Evolutionary conservation across 176 grass and related monocot genomes (phyloP), one percentile per base, ranked within the genome.

Genomic region (Lolium perenne): DNA sequence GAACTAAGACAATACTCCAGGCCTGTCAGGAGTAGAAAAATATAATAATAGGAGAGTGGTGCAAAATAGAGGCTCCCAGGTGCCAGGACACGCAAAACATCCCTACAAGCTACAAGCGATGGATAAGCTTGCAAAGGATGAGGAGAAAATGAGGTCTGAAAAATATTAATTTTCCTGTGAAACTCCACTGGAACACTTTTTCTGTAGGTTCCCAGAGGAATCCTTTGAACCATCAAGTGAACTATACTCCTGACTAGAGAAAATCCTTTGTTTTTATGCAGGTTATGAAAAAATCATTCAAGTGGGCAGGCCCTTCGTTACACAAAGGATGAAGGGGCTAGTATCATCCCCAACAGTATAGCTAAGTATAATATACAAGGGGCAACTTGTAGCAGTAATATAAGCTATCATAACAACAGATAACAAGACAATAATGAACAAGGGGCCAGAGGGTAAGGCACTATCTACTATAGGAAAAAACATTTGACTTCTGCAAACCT

Each of bases 1-100:
- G n/a, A 83, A 83, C 14, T 13, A 21, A 26, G 57, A 40, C 38
- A 25, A 45, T 60, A 83, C 54, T 74, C 43, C 21, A 73, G 43
- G 71, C 45, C 12, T 15, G 20, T 48, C 46, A 47, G 21, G 21
- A 74, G 46, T 21, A 50, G 10, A 22, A 25, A 50, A 74, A 16
- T 74, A 26, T 25, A 74, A 9, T 3, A 1, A 48, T 48, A 25
- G 5, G 45, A 47, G 43, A 2, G 21, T 35, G 41, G n/a, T 4
- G 41, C 4, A 25, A 26, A 64, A 29, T 22, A 29, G 11, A 64
- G 61, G 61, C 10, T 64, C 23, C 23, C 10, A 14, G 11, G 11
- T 14, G 22, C 5, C n/a, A 61, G n/a, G 21, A 61, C 41, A 43
- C 41, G 41, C 6, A 43, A 59, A 62, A 62, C 3, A 0, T 62